Percentiles rank a stretch among this genome's conserved stretches.
phyloP scores from a whole-genome alignment of 495 filamentous ascomycete genomes.

The Viridothelium virens region DNA sequence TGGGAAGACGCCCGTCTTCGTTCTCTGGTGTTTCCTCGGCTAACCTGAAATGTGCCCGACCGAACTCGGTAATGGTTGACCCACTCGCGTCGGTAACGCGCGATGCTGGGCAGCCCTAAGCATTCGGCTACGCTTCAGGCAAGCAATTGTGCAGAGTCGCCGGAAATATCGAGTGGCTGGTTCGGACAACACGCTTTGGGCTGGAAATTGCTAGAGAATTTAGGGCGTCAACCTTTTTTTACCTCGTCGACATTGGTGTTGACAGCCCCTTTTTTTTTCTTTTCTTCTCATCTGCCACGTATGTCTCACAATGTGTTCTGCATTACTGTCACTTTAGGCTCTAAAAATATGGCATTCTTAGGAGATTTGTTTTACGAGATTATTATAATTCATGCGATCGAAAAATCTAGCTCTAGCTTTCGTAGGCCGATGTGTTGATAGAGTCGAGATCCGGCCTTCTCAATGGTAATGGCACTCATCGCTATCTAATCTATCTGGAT shows the following conservation, averaged over 20 bases:
- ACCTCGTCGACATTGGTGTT: background rate
- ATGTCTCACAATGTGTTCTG: too few relatives aligned
- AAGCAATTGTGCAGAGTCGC: slow-evolving; percentile 11
- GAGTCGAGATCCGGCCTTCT: background rate
- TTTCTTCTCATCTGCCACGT: background rate
- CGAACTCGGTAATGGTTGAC: slow-evolving; percentile 4
- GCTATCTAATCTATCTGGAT: slow-evolving; percentile 53
- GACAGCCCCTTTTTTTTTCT: background rate
- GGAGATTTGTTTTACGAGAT: too few relatives aligned
- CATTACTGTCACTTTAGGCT: too few relatives aligned
- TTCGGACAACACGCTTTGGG: slow-evolving; percentile 2
- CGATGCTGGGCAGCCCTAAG: slow-evolving; percentile 7
- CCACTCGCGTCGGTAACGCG: slow-evolving; percentile 11
- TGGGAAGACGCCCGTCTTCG: slow-evolving; percentile 1
- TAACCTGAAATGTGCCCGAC: slow-evolving; percentile 8
- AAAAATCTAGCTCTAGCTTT: too few relatives aligned
- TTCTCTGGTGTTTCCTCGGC: slow-evolving; percentile 10
- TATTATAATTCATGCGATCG: too few relatives aligned
- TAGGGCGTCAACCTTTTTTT: background rate
- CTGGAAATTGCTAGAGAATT: slow-evolving; percentile 1
- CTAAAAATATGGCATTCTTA: too few relatives aligned
- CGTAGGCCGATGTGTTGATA: too few relatives aligned
- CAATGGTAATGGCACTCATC: background rate
- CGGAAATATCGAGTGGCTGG: slow-evolving; percentile 9
- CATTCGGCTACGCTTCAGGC: slow-evolving; percentile 11